Base-by-base conservation (phyloP, 768 basidiomycete species). In the Rhodotorula graminis region DNA sequence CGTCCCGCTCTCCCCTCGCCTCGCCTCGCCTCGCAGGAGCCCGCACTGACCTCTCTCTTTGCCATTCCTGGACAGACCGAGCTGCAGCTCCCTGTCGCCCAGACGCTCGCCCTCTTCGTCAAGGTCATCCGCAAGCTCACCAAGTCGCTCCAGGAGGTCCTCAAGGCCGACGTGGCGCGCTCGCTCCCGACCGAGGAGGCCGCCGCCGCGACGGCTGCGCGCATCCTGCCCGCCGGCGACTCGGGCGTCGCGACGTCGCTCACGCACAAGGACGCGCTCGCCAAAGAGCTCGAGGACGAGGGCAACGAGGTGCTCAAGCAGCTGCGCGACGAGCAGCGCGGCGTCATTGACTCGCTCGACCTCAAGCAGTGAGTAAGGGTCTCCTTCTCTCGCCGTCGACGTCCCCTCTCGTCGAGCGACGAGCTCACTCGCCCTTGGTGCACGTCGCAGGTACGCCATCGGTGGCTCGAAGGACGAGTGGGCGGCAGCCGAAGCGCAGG, bases 281-380 rank as follows among this genome's bases (percentile, higher is more conserved):
- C 87, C 58, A 86, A 88, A 15, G 91, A 93, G 78, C 82, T 92
- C 21, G 84, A 90, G 31, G 88, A 88, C 72, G 93, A 90, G 0
- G 93, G 90, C 0, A 85, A 87, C 72, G 85, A 86, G 73, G 89
- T 86, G 62, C 84, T 88, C 58, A 81, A 80, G 71, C 69, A 80
- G 67, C 75, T 81, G 57, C 77, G 77, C 69, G 80, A 81, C 29
- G 76, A 89, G 80, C 93, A 97, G 82, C 84, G 89, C 33, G 89
- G 90, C 81, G 87, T 97, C 84, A 88, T 98, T 61, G 88, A 92
- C 75, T 86, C 90, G 31, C 84, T 99, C 44, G 93, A 97, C 82
- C 82, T 97, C 71, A 87, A 84, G 82, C 89, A 89, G 93, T 97
- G 79, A 85, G 91, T 85, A 59, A 47, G 68, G 31, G 15, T n/a